These are phyloP conservation scores for Monosporascus sp. DNA, from an alignment of 2,329 filamentous ascomycete species.

Conservation along the genomic window DNA sequence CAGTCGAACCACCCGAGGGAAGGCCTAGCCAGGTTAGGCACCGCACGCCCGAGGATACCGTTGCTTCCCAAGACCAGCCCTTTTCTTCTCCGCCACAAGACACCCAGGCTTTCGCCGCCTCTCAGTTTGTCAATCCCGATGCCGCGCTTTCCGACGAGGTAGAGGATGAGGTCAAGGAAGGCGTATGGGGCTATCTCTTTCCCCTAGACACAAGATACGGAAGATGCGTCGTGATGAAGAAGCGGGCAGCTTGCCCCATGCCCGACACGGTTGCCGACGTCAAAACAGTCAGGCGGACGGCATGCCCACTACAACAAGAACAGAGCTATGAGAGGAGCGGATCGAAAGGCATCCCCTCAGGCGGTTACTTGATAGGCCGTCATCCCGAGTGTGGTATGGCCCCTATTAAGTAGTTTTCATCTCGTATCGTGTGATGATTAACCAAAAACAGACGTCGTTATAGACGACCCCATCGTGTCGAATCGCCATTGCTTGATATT, in stretches of 20 bases:
- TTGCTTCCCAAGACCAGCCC: constrained; percentile 37
- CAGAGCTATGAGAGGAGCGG: constrained; percentile 59
- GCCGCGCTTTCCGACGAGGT: constrained; percentile 72
- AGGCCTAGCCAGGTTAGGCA: constrained; percentile 50
- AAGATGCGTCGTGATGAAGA: constrained; percentile 67
- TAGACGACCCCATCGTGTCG: constrained; percentile 76
- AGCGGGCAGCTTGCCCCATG: constrained; percentile 63
- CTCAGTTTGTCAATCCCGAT: constrained; percentile 73
- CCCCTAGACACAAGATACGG: constrained; percentile 68
- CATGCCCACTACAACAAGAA: constrained; percentile 47
- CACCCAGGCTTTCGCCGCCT: constrained; percentile 50
- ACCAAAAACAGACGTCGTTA: constrained; percentile 53
- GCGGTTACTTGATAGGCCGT: constrained; percentile 85
- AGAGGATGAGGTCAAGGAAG: constrained; percentile 74
- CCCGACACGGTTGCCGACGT: constrained; percentile 40
- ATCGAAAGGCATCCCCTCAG: constrained; percentile 56
- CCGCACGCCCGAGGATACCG: constrained; percentile 42
- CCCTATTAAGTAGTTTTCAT: not conserved
- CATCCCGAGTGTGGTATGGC: constrained; percentile 87
- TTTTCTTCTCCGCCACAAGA: constrained; percentile 61
- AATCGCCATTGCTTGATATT: constrained; percentile 77
- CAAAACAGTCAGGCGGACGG: constrained; percentile 32
- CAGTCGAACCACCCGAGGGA: constrained; percentile 62
- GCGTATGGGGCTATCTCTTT: constrained; percentile 93
- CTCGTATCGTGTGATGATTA: constrained; percentile 6